Percentiles rank a stretch among this genome's conserved stretches.
Evolutionary conservation across 805 yeast species (phyloP).

Genomic region (Sugiyamaella boreocaroliniensis): DNA sequence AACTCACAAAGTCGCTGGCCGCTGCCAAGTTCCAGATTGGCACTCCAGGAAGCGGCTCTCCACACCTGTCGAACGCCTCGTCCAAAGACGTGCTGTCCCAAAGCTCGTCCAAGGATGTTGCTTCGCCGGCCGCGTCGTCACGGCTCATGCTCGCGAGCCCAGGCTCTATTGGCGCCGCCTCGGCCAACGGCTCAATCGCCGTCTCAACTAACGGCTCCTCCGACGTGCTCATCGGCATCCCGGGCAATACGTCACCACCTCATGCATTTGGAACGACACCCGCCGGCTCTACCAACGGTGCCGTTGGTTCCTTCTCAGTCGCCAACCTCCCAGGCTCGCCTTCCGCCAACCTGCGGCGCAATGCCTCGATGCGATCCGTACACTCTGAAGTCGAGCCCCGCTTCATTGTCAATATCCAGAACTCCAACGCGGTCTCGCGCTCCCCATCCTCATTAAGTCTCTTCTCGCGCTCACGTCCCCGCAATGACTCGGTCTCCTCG

Average conservation of each 20-base stretch:
- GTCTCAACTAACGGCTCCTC: neutral
- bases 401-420: slow-evolving; percentile 63
- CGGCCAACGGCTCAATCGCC: neutral
- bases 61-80: neutral
- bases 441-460: slow-evolving; percentile 31
- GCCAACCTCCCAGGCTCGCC: slow-evolving; percentile 1
- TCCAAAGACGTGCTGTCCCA: neutral
- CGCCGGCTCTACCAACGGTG: neutral
- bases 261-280: neutral
- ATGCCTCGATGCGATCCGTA: slow-evolving; percentile 5
- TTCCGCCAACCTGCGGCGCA: slow-evolving; percentile 10
- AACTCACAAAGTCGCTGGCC: neutral
- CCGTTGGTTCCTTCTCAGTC: neutral
- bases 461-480: slow-evolving; percentile 32
- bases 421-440: slow-evolving; percentile 16
- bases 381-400: slow-evolving; percentile 59
- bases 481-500: slow-evolving; percentile 32
- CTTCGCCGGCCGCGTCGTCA: neutral
- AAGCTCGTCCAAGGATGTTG: neutral
- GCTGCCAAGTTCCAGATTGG: slow-evolving; percentile 1
- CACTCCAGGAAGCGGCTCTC: neutral
- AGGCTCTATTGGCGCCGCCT: neutral
- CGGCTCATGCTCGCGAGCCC: neutral
- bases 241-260: neutral
- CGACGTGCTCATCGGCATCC: neutral